phyloP scores from a whole-genome alignment of 2,329 filamentous ascomycete species.

The Scopulariopsis brevicaulis region DNA sequence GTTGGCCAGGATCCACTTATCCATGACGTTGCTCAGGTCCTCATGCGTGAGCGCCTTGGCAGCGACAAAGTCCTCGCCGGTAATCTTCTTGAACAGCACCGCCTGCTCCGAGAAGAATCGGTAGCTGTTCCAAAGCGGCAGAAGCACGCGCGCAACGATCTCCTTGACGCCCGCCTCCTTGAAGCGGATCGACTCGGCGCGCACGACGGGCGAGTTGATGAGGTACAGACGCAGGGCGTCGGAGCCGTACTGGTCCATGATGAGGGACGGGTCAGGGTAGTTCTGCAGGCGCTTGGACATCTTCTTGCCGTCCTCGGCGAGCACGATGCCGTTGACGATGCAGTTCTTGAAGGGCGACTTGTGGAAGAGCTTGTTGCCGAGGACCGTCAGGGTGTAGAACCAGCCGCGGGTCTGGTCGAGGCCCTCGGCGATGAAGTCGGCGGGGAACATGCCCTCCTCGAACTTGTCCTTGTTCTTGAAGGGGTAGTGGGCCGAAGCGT shows the following conservation, averaged over 20 bases:
- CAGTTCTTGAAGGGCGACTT: slow-evolving; percentile 15
- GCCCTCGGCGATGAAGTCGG: slow-evolving; percentile 16
- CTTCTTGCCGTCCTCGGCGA: slow-evolving; percentile 16
- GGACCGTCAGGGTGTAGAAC: slow-evolving; percentile 15
- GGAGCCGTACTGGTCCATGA: slow-evolving; percentile 13
- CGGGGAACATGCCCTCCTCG: slow-evolving; percentile 12
- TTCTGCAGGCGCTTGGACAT: slow-evolving; percentile 18
- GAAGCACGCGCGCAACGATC: slow-evolving; percentile 12
- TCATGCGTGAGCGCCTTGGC: slow-evolving; percentile 8
- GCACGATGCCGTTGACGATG: slow-evolving; percentile 15
- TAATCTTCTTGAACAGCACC: slow-evolving; percentile 11
- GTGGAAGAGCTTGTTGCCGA: slow-evolving; percentile 14
- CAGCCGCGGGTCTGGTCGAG: slow-evolving; percentile 16
- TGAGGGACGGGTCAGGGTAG: slow-evolving; percentile 12
- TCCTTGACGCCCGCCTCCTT: slow-evolving; percentile 14
- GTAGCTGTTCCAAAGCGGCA: slow-evolving; percentile 17
- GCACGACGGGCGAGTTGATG: slow-evolving; percentile 16
- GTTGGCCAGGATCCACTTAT: slow-evolving; percentile 87
- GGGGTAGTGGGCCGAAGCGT: slow-evolving; percentile 14
- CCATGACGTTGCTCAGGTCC: slow-evolving; percentile 54
- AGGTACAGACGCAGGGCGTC: slow-evolving; percentile 16
- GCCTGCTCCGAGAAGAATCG: slow-evolving; percentile 15
- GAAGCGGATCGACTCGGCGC: slow-evolving; percentile 14
- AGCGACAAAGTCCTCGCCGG: slow-evolving; percentile 10
- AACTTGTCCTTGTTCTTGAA: slow-evolving; percentile 14